These are phyloP conservation scores for Austroboletus novae-zelandiae DNA, from an alignment of 1,284 basidiomycete genomes.

Conservation along the genomic window DNA sequence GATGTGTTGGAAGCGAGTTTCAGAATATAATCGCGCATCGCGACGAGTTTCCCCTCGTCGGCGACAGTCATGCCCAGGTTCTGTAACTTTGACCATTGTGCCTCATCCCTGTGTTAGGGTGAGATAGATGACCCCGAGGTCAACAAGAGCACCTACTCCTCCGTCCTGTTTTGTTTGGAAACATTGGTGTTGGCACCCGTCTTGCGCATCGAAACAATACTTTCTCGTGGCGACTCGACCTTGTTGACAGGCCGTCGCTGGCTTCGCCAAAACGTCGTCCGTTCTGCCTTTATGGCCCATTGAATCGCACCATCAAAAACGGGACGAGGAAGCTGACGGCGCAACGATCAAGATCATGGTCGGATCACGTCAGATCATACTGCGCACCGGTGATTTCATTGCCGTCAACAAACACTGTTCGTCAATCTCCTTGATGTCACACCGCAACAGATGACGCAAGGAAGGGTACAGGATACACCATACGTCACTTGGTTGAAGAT, in stretches of 20 bases:
- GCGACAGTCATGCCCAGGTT: conserved; percentile 77
- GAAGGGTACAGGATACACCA: conserved; percentile 98
- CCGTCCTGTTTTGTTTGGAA: conserved; percentile 56
- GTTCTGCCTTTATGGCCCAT: conserved; percentile 84
- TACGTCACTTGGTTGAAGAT: conserved; percentile 80
- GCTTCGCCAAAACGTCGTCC: conserved; percentile 73
- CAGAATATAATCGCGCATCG: conserved; percentile 85
- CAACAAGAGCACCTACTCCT: conserved; percentile 56
- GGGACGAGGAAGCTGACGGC: conserved; percentile 64
- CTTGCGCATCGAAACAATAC: conserved; percentile 60
- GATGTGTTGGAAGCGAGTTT: conserved; percentile 73
- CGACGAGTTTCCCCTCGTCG: conserved; percentile 80
- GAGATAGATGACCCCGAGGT: not conserved
- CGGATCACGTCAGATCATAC: conserved; percentile 2
- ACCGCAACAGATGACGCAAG: conserved; percentile 80
- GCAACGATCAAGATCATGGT: not conserved
- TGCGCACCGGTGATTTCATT: conserved; percentile 74
- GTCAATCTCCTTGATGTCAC: conserved; percentile 79
- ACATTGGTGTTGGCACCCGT: conserved; percentile 38
- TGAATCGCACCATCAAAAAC: conserved; percentile 84
- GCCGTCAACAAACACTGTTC: conserved; percentile 73
- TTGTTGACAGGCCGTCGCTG: conserved; percentile 47
- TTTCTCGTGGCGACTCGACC: conserved; percentile 66
- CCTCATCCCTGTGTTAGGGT: conserved; percentile 60
- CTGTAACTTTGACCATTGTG: conserved; percentile 68